phyloP scores from a whole-genome alignment of 176 grass and related monocot species.

The Sorghum bicolor region DNA sequence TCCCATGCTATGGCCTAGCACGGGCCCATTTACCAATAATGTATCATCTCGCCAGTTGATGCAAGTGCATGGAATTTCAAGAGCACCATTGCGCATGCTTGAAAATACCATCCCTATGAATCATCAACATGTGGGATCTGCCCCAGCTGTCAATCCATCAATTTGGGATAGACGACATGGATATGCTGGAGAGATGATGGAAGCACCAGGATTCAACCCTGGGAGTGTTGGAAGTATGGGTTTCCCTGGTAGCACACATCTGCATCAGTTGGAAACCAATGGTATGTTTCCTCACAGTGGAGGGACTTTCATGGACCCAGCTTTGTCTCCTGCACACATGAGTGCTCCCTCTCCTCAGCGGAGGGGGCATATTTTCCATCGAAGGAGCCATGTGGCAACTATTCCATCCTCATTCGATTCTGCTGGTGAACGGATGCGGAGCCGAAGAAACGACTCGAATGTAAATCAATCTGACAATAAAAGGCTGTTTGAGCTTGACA shows the following conservation, averaged over 20 bases:
- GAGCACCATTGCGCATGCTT: constrained; percentile 46
- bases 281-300: constrained; percentile 42
- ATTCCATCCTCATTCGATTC: constrained; percentile 61
- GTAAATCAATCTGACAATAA: constrained; percentile 80
- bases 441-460: constrained; percentile 64
- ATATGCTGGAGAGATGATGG: constrained; percentile 43
- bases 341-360: constrained; percentile 70
- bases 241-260: constrained; percentile 57
- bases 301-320: constrained; percentile 50
- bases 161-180: constrained; percentile 56
- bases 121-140: constrained; percentile 76
- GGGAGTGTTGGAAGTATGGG: constrained; percentile 57
- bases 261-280: constrained; percentile 57
- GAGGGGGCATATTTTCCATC: constrained; percentile 69
- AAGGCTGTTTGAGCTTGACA: constrained; percentile 90
- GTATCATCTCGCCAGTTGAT: constrained; percentile 38
- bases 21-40: constrained; percentile 47
- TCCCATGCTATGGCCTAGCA: constrained; percentile 58
- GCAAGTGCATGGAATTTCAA: constrained; percentile 51
- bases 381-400: constrained; percentile 57
- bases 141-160: constrained; percentile 63
- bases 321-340: constrained; percentile 48
- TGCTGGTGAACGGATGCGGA: constrained; percentile 54
- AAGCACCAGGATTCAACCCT: constrained; percentile 52
- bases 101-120: constrained; percentile 43